Conservation (phyloP, 106 monocot genomes). For the Dendrobium huoshanense region DNA sequence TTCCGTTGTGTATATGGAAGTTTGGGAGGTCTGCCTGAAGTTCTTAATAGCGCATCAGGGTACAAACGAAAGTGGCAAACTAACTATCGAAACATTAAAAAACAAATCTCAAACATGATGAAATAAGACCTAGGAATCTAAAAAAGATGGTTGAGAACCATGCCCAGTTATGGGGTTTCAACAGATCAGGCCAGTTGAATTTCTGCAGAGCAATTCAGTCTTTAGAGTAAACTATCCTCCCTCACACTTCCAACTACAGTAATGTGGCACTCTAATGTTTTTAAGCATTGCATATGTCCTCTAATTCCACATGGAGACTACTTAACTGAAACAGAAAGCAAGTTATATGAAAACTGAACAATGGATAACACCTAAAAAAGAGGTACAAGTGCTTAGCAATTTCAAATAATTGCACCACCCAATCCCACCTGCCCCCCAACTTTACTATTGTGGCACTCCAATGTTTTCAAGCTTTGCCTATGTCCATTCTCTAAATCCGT, state of each 20-base stretch:
- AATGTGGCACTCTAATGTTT: background rate
- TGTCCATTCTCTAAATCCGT: too few species aligned
- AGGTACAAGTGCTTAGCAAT: too few species aligned
- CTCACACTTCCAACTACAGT: background rate
- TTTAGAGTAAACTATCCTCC: background rate
- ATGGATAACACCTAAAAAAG: too few species aligned
- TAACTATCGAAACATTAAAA: background rate
- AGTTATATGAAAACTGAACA: too few species aligned
- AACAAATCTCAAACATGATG: background rate
- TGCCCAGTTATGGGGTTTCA: background rate
- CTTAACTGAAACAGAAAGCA: background rate
- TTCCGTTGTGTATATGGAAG: too few species aligned
- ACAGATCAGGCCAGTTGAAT: background rate
- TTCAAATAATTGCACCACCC: too few species aligned
- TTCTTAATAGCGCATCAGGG: background rate
- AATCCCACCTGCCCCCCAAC: too few species aligned
- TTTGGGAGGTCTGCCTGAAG: background rate
- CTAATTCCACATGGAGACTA: background rate
- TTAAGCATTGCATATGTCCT: background rate
- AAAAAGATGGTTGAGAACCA: background rate
- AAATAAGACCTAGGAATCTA: background rate
- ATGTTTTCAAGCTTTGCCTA: too few species aligned
- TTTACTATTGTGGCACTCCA: too few species aligned
- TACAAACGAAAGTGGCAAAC: background rate
- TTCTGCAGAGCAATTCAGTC: background rate